A percentile compares a stretch with the other conserved stretches of the same genome.
These are phyloP conservation scores for Macrolepiota dolichaula DNA, from an alignment of 768 basidiomycete species.

Conservation along the genomic window DNA sequence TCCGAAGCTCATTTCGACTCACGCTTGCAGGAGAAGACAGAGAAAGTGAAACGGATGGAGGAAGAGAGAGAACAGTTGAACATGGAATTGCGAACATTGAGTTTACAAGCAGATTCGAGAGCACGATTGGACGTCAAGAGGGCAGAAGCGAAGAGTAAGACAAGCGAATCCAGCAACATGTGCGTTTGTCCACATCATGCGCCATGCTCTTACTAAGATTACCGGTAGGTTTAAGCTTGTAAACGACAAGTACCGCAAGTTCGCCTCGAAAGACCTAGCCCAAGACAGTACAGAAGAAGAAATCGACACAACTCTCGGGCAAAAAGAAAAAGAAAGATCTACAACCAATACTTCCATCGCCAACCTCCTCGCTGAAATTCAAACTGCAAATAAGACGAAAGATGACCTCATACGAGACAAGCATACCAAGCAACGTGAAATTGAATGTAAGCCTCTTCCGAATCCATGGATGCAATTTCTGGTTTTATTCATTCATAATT, in stretches of 20 bases:
- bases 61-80: conserved; percentile 68
- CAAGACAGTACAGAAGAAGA: conserved; percentile 73
- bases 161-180: conserved; percentile 65
- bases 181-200: conserved; percentile 30
- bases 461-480: not conserved
- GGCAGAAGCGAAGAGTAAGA: conserved; percentile 61
- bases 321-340: conserved; percentile 61
- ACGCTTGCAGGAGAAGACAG: conserved; percentile 49
- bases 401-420: conserved; percentile 4
- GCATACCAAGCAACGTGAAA: conserved; percentile 8
- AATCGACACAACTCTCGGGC: conserved; percentile 49
- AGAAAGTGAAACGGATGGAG: conserved; percentile 59
- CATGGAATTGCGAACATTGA: conserved; percentile 65
- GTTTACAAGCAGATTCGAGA: conserved; percentile 74
- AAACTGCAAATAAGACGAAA: conserved; percentile 41
- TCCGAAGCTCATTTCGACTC: conserved; percentile 62
- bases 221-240: conserved; percentile 56
- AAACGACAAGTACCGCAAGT: conserved; percentile 58
- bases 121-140: conserved; percentile 77
- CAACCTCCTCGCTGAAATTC: conserved; percentile 24
- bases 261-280: conserved; percentile 58
- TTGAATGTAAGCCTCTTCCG: conserved; percentile 5
- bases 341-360: conserved; percentile 33
- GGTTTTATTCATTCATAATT: not conserved
- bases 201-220: not conserved